Conservation (phyloP, 768 basidiomycete genomes). For the Neoboletus magnificus region DNA sequence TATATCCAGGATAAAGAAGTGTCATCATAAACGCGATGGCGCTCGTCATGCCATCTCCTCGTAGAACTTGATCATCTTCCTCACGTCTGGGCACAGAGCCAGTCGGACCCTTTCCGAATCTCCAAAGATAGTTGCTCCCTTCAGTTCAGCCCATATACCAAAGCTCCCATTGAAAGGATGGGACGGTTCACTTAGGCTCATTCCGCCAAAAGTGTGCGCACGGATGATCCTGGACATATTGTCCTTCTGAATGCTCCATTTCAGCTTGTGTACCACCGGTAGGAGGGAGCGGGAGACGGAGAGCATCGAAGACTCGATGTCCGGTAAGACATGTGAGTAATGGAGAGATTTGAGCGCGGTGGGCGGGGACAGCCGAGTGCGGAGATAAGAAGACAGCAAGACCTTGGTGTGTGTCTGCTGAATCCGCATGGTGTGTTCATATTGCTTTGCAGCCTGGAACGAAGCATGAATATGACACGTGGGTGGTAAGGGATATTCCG, state of each 20-base stretch:
- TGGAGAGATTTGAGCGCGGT: conserved; percentile 44
- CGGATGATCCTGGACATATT: conserved; percentile 56
- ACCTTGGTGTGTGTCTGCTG: conserved; percentile 52
- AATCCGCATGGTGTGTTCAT: conserved; percentile 54
- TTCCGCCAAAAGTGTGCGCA: conserved; percentile 34
- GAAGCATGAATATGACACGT: conserved; percentile 5
- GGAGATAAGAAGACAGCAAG: conserved; percentile 53
- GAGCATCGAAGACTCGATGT: conserved; percentile 56
- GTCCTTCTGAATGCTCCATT: conserved; percentile 69
- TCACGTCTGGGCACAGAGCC: conserved; percentile 64
- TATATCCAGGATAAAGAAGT: no score
- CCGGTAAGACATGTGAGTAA: conserved; percentile 54
- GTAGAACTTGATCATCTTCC: conserved; percentile 56
- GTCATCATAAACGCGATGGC: not conserved
- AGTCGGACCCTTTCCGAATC: conserved; percentile 66
- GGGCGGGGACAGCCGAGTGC: conserved; percentile 40
- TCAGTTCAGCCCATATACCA: conserved; percentile 55
- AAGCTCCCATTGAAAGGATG: conserved; percentile 36
- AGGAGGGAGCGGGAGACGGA: conserved; percentile 58
- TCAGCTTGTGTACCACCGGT: conserved; percentile 61
- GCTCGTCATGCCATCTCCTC: conserved; percentile 38
- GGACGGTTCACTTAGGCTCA: conserved; percentile 15
- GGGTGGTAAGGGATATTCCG: not conserved
- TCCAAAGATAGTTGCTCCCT: conserved; percentile 46
- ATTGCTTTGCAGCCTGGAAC: conserved; percentile 61